These are phyloP conservation scores for Fraxinus excelsior DNA, from an alignment of 257 asterid species.

Conservation along the genomic window DNA sequence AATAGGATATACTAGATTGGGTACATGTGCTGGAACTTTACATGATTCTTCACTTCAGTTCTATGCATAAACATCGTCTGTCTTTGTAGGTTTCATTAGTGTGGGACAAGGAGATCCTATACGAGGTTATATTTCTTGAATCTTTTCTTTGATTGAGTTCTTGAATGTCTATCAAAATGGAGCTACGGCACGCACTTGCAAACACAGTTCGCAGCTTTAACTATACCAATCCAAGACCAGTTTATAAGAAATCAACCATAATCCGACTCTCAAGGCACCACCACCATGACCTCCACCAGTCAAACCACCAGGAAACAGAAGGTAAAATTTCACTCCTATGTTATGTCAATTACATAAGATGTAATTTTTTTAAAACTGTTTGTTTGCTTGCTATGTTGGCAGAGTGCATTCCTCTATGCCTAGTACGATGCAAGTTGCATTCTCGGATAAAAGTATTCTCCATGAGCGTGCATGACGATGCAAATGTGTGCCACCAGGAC, in stretches of 20 bases:
- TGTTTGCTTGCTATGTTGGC: neutral
- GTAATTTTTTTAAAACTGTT: neutral
- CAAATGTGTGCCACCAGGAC: constrained; percentile 58
- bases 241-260: constrained; percentile 25
- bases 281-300: constrained; percentile 23
- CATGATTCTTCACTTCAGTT: neutral
- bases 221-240: constrained; percentile 9
- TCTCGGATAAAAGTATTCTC: constrained; percentile 36
- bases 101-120: constrained; percentile 18
- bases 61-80: neutral
- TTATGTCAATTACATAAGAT: neutral
- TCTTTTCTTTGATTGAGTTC: neutral
- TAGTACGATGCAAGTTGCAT: constrained; percentile 37
- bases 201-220: constrained; percentile 20
- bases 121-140: constrained; percentile 22
- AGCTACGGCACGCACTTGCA: neutral
- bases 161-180: neutral
- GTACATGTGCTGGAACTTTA: neutral
- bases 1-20: neutral
- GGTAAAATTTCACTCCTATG: constrained; percentile 13
- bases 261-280: constrained; percentile 13
- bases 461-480: constrained; percentile 43
- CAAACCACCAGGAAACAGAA: constrained; percentile 39
- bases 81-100: constrained; percentile 29
- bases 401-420: constrained; percentile 45